Evolutionary conservation across 257 asterid genomes (phyloP), one percentile per base, ranked within the genome.

Genomic region (Petrea volubilis): DNA sequence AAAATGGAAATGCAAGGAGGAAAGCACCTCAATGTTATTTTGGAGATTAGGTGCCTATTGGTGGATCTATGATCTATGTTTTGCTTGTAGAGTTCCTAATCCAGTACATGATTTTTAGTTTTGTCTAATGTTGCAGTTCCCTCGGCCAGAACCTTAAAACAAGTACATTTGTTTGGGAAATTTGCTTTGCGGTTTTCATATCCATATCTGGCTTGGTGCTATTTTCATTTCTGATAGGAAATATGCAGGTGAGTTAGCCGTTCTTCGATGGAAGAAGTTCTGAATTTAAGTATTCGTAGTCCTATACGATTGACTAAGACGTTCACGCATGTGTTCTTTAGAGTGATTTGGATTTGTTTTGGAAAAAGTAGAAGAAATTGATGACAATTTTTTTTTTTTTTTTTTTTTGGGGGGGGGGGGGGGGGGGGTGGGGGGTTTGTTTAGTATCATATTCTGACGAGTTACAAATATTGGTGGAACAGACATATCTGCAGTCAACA

Each of bases 141-240:
- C 98, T 95, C 27, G 99, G 99, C 60, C 99, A 95, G 90, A 92
- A 92, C 84, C 99, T 95, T 63, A 15, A 90, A 74, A 95, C 97
- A 53, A 95, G 99, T 71, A 92, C 96, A 62, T 92, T 58, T 73
- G 88, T 92, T 73, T 95, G 95, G 97, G 99, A 95, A 77, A 92
- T 90, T 71, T 83, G 90, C 91, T 95, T 95, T 84, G 99, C 99
- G 25, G 96, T 95, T 76, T 73, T 78, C 81, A 88, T 95, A 75
- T 92, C 99, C 80, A 90, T 95, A 49, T 69, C 99, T 0, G 99
- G 99, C 60, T 81, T 95, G 91, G 99, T 92, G 84, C 83, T 95
- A 47, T 95, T 95, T 75, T 85, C 99, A 6, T 84, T 95, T 78
- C 87, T 95, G 68, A 95, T 95, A 71, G 99, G 99, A 76, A 95